phyloP scores from a whole-genome alignment of 73 alveolate genomes.

The Paramecium caudatum region DNA sequence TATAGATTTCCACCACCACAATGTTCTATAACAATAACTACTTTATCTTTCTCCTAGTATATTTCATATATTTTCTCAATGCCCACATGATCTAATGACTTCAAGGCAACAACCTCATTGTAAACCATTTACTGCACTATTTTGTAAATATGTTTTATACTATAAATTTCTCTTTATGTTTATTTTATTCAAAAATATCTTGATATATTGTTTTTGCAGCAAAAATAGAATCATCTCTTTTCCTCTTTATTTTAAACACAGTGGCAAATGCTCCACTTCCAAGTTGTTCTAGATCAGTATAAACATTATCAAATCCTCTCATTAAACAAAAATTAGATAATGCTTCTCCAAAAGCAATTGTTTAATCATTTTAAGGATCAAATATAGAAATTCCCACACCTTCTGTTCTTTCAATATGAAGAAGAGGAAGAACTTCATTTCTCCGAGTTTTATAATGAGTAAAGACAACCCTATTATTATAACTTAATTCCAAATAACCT shows the following conservation, averaged over 20 bases:
- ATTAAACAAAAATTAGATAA: slow-evolving; percentile 7
- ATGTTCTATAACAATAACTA: slow-evolving; percentile 92
- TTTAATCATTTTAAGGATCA: slow-evolving; percentile 54
- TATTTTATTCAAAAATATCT: slow-evolving; percentile 11
- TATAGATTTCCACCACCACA: slow-evolving; percentile 55
- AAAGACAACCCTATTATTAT: not conserved
- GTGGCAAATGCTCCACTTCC: slow-evolving; percentile 67
- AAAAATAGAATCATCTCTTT: slow-evolving; percentile 26
- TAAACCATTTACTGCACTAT: slow-evolving; percentile 57
- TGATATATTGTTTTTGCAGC: slow-evolving; percentile 27
- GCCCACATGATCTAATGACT: slow-evolving; percentile 91
- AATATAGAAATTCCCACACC: slow-evolving; percentile 41
- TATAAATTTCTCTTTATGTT: slow-evolving; percentile 56
- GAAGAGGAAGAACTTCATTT: slow-evolving; percentile 11
- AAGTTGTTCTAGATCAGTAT: not conserved
- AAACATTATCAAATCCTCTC: slow-evolving; percentile 31
- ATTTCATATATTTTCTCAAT: slow-evolving; percentile 93
- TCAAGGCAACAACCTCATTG: slow-evolving; percentile 88
- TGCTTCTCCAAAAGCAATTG: slow-evolving; percentile 31
- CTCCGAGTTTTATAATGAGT: slow-evolving; percentile 22
- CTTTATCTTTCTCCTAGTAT: slow-evolving; percentile 87
- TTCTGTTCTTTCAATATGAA: slow-evolving; percentile 4
- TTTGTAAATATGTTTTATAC: slow-evolving; percentile 29
- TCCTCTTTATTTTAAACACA: slow-evolving; percentile 37
- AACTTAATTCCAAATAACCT: slow-evolving; percentile 44